phyloP scores from a whole-genome alignment of 345 rosid species.

The Mangifera indica region DNA sequence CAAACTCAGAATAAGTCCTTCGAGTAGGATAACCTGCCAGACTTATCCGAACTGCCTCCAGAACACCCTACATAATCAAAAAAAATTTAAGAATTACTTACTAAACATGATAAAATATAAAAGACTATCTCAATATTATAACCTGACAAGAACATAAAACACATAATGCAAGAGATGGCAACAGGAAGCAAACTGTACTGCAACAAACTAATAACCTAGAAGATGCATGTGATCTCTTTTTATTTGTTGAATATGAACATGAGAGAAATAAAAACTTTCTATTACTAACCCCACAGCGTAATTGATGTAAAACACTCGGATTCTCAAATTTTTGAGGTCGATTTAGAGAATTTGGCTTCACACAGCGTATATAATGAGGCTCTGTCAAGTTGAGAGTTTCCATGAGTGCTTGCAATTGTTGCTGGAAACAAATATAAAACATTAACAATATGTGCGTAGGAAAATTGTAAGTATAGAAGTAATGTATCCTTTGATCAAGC shows the following conservation, averaged over 20 bases:
- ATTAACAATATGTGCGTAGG: constrained; percentile 21
- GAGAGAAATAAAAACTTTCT: neutral
- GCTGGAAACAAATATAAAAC: constrained; percentile 43
- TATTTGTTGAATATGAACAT: neutral
- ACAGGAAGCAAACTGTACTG: neutral
- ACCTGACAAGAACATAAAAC: neutral
- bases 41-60: constrained; percentile 98
- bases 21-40: constrained; percentile 97
- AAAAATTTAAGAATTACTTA: constrained; percentile 4
- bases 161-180: neutral
- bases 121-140: neutral
- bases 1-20: constrained; percentile 80
- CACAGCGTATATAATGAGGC: constrained; percentile 98
- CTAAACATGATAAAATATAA: constrained; percentile 3
- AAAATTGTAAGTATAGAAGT: constrained; percentile 5
- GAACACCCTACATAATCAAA: constrained; percentile 66
- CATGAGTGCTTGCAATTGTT: constrained; percentile 99
- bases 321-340: constrained; percentile 89
- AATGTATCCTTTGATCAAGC: neutral
- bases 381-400: constrained; percentile 90
- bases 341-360: constrained; percentile 93
- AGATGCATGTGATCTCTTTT: constrained; percentile 10
- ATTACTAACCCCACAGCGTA: constrained; percentile 93
- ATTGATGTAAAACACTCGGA: constrained; percentile 77
- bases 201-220: neutral